Base-by-base conservation (phyloP, 2,329 filamentous ascomycete species). In the Claviceps quebecensis region DNA sequence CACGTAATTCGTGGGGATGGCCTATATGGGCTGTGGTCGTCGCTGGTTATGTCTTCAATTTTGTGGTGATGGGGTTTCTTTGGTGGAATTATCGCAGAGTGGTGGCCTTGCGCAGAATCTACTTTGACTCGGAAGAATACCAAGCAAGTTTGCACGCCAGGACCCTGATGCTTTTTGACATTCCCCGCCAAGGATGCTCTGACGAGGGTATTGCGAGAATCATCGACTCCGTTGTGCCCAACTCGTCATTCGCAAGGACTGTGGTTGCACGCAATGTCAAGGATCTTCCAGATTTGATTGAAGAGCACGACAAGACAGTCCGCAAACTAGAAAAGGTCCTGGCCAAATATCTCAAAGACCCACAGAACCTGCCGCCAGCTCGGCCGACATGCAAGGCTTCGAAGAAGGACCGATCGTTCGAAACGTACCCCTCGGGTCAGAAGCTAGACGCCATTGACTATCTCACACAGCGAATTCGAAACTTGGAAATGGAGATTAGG, bases 391-490 rank as follows among this genome's bases (percentile, higher is more conserved):
- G 90, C 72, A 81, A 78, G 45, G 86, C 87, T 0, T 85, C 85
- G 13, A 91, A 89, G 64, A 85, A 84, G 56, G 87, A 96, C 60
- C 81, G 79, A 52, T 76, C 80, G 0, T 83, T 80, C 58, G 68
- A 66, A 45, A 79, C 77, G 1, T 83, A 82, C 57, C 74, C 83
- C 23, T 78, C 76, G 37, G 79, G 79, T 14, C 80, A 86, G 57
- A 91, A 89, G 63, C 78, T 97, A 4, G 93, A 98, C 63, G 88
- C 93, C 17, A 97, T 98, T 61, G 87, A 95, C 56, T 97, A 95
- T 61, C 74, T 95, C 50, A 94, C 89, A 0, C 78, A 84, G 50
- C 83, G 90, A 17, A 96, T 98, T 62, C 81, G 82, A 58, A 76
- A 83, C 47, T 75, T 98, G 38, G 91, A 97, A 64, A 67, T 81